Conservation (phyloP, 441 rosid species). For the Macaranga tanarius region DNA sequence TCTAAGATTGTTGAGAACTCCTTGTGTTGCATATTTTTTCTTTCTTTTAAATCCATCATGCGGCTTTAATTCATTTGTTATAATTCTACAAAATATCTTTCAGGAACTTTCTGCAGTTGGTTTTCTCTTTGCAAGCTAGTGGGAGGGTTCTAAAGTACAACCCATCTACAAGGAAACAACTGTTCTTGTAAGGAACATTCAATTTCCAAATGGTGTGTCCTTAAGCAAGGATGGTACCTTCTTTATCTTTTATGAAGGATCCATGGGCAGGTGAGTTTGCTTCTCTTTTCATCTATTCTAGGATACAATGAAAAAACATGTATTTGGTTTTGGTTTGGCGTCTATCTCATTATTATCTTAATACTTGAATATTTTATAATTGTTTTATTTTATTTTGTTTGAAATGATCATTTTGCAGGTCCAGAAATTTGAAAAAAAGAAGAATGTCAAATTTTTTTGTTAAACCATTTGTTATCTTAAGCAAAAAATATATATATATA, state of each 20-base stretch:
- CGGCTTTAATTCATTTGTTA: conserved; percentile 6
- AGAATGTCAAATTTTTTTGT: neutral
- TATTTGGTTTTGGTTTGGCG: neutral
- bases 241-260: conserved; percentile 63
- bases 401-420: neutral
- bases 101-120: conserved; percentile 85
- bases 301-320: neutral
- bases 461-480: neutral
- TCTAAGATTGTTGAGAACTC: neutral
- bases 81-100: conserved; percentile 21
- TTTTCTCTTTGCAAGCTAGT: conserved; percentile 58
- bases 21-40: neutral
- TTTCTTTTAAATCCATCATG: neutral
- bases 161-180: conserved; percentile 56
- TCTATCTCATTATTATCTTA: neutral
- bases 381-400: neutral
- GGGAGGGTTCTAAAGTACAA: conserved; percentile 80
- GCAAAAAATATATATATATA: neutral
- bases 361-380: neutral
- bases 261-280: conserved; percentile 54
- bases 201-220: conserved; percentile 81
- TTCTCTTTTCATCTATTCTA: neutral
- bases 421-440: neutral
- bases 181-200: conserved; percentile 59
- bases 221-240: conserved; percentile 85